Conservation (phyloP, 2,329 filamentous ascomycete species). For the Cucurbitaria berberidis region DNA sequence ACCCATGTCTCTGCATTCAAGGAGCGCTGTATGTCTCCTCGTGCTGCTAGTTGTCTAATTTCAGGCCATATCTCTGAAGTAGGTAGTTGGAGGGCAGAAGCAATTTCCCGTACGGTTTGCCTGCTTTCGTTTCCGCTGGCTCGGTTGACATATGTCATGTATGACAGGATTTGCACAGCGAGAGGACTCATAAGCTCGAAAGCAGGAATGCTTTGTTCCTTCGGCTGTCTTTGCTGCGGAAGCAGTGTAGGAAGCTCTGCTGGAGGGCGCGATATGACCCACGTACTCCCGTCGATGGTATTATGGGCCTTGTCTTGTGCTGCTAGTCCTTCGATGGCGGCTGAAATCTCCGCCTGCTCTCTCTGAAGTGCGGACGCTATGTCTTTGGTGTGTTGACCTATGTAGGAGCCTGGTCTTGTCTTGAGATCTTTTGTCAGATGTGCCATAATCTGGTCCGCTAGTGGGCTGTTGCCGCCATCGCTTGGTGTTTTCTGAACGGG, state of each 20-base stretch:
- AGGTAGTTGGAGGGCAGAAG: neutral
- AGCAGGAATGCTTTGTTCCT: neutral
- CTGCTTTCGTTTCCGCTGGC: neutral
- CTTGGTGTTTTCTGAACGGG: neutral
- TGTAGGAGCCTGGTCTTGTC: conserved; percentile 23
- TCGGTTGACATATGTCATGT: neutral
- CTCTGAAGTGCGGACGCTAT: conserved; percentile 14
- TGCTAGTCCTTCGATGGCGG: conserved; percentile 7
- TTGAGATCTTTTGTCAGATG: conserved; percentile 20
- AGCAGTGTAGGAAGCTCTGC: conserved; percentile 9
- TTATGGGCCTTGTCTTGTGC: conserved; percentile 14
- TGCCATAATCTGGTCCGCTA: conserved; percentile 12
- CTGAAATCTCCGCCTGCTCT: neutral
- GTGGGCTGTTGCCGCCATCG: neutral
- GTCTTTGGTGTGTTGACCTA: conserved; percentile 12
- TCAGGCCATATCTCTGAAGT: conserved; percentile 1
- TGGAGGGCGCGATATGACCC: conserved; percentile 22
- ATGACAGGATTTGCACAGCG: neutral
- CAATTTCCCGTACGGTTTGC: conserved; percentile 1
- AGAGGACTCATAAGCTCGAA: neutral
- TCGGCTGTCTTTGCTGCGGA: neutral
- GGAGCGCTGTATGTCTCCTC: neutral
- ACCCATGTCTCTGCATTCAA: conserved; percentile 8
- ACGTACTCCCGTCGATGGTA: conserved; percentile 20
- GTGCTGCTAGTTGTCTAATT: neutral